phyloP scores from a whole-genome alignment of 2,329 filamentous ascomycete genomes.

The Sporothrix humicola region DNA sequence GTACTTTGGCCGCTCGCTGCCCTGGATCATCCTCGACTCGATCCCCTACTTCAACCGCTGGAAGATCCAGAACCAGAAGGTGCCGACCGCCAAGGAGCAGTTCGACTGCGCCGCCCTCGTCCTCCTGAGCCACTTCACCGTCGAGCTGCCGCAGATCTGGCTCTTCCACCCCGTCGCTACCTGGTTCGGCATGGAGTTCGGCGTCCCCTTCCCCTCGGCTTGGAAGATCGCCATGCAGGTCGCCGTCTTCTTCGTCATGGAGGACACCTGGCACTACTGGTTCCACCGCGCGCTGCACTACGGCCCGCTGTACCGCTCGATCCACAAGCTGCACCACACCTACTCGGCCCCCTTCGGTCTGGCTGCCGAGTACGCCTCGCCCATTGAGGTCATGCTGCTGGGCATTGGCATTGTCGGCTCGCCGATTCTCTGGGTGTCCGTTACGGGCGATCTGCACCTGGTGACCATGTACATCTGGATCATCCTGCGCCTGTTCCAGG shows the following conservation, averaged over 20 bases:
- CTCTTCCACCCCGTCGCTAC: slow-evolving; percentile 97
- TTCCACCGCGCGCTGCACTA: slow-evolving; percentile 91
- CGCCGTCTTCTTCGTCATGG: slow-evolving; percentile 89
- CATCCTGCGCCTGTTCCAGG: slow-evolving; percentile 88
- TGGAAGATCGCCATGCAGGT: slow-evolving; percentile 92
- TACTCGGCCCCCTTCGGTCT: slow-evolving; percentile 97
- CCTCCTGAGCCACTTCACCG: slow-evolving; percentile 93
- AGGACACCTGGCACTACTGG: slow-evolving; percentile 99
- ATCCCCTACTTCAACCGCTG: slow-evolving; percentile 89
- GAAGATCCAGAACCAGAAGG: slow-evolving; percentile 91
- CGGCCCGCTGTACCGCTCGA: slow-evolving; percentile 90
- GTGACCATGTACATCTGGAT: slow-evolving; percentile 99
- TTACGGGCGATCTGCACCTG: slow-evolving; percentile 89
- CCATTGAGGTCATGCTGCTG: slow-evolving; percentile 94
- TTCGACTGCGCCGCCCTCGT: slow-evolving; percentile 93
- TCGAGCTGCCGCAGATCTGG: slow-evolving; percentile 98
- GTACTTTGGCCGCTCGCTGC: slow-evolving; percentile 90
- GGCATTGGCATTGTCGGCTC: slow-evolving; percentile 83
- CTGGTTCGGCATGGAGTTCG: slow-evolving; percentile 85
- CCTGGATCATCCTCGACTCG: slow-evolving; percentile 90
- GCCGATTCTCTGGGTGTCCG: slow-evolving; percentile 80
- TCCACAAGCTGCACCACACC: slow-evolving; percentile 99
- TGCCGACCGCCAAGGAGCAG: slow-evolving; percentile 91
- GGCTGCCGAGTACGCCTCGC: slow-evolving; percentile 95
- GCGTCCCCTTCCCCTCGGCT: slow-evolving; percentile 84